These are phyloP conservation scores for Scortechinia acanthostroma DNA, from an alignment of 2,329 filamentous ascomycete species.

Conservation along the genomic window DNA sequence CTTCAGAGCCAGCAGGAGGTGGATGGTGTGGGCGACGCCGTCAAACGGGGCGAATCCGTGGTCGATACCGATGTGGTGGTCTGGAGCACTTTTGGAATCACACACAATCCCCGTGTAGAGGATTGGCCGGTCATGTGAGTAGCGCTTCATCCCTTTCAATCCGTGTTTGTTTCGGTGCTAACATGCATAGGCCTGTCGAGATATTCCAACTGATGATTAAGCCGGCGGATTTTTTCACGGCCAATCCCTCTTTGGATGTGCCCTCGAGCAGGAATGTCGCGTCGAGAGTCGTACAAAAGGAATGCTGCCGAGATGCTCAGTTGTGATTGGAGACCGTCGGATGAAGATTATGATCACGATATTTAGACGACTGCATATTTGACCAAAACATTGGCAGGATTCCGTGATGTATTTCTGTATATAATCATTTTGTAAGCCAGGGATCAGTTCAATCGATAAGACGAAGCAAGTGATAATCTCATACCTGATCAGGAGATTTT, in stretches of 20 bases:
- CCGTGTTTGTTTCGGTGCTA: too few relatives aligned
- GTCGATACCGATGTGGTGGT: constrained; percentile 35
- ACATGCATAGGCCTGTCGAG: constrained; percentile 1
- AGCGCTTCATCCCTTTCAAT: constrained; percentile 7
- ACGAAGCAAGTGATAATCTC: too few relatives aligned
- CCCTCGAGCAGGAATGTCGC: background rate
- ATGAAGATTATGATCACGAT: background rate
- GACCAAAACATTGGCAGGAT: too few relatives aligned
- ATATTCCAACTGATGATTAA: background rate
- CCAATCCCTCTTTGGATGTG: background rate
- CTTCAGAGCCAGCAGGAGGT: constrained; percentile 31
- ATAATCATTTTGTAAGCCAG: too few relatives aligned
- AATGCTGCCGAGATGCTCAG: background rate
- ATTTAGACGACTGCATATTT: too few relatives aligned
- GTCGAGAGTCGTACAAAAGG: background rate
- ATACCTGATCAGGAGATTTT: too few relatives aligned
- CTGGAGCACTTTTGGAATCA: constrained; percentile 39
- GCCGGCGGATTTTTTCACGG: background rate
- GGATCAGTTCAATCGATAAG: too few relatives aligned
- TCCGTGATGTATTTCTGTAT: too few relatives aligned
- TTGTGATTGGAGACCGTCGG: background rate
- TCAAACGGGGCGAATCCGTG: constrained; percentile 28
- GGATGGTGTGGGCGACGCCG: constrained; percentile 32
- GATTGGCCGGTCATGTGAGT: constrained; percentile 36
- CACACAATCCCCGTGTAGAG: constrained; percentile 40